These are phyloP conservation scores for Cudoniella acicularis DNA, from an alignment of 495 filamentous ascomycete species.

Conservation along the genomic window DNA sequence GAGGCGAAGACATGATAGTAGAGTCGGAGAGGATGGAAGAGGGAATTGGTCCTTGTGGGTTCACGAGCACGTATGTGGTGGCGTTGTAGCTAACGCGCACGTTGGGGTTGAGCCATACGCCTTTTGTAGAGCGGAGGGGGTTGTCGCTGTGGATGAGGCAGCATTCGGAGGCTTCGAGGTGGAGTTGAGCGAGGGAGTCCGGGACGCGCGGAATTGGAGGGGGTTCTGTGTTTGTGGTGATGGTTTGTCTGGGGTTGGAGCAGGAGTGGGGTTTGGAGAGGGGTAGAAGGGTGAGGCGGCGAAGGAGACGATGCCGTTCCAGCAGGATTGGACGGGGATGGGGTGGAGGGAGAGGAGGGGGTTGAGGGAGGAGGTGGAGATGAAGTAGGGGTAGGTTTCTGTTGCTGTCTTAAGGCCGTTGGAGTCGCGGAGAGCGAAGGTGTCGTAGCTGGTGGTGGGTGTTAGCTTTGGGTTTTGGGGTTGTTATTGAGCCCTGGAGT, in stretches of 20 bases:
- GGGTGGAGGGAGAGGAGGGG: conserved; percentile 53
- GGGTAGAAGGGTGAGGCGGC: conserved; percentile 55
- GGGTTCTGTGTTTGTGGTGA: neutral
- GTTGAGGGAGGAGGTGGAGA: conserved; percentile 51
- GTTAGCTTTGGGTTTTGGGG: too few species aligned
- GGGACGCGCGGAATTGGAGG: conserved; percentile 64
- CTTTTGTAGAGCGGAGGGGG: conserved; percentile 42
- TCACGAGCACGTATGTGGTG: conserved; percentile 52
- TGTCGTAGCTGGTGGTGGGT: conserved; percentile 72
- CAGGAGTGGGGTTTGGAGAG: neutral
- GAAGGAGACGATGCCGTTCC: conserved; percentile 70
- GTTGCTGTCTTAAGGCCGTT: conserved; percentile 57
- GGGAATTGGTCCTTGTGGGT: conserved; percentile 24
- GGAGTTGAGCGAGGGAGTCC: conserved; percentile 60
- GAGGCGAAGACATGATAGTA: neutral
- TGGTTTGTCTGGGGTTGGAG: neutral
- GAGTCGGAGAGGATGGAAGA: neutral
- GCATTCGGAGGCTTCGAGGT: conserved; percentile 79
- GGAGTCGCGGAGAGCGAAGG: conserved; percentile 76
- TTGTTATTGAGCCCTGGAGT: too few species aligned
- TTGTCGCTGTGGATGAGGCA: conserved; percentile 83
- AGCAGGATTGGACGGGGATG: conserved; percentile 72
- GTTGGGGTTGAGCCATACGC: conserved; percentile 73
- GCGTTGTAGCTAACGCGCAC: conserved; percentile 71
- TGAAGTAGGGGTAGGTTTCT: conserved; percentile 77